Percentiles rank a stretch among this genome's conserved stretches.
Conservation (phyloP, 2,329 filamentous ascomycete species). For the Didymella keratinophila region DNA sequence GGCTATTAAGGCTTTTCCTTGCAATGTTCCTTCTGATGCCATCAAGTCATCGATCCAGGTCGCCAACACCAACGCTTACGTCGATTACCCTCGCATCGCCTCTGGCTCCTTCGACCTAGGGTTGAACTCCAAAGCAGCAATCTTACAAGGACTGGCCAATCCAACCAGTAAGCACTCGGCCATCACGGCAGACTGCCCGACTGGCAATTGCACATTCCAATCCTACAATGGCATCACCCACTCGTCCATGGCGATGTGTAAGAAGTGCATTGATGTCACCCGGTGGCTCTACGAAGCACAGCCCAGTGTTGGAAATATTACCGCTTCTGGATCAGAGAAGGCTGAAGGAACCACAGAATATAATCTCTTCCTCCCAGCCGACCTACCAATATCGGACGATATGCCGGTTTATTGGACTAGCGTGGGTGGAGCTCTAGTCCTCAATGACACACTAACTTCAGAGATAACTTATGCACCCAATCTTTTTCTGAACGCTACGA, state of each 20-base stretch:
- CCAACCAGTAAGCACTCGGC: background rate
- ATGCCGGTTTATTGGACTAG: background rate
- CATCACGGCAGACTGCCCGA: background rate
- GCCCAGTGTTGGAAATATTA: background rate
- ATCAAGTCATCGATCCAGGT: background rate
- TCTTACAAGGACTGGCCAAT: background rate
- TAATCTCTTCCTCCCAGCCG: background rate
- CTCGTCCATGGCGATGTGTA: background rate
- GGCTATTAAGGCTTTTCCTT: background rate
- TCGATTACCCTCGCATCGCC: background rate
- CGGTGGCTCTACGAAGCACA: background rate
- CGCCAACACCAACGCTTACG: background rate
- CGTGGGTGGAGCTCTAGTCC: background rate
- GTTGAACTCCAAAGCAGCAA: background rate
- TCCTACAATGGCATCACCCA: background rate
- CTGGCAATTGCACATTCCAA: slow-evolving; percentile 1
- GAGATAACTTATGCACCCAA: background rate
- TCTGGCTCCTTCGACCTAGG: background rate
- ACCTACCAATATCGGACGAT: background rate
- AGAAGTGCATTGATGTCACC: background rate
- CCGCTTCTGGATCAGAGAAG: background rate
- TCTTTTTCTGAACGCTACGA: background rate
- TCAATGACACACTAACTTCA: too few relatives aligned
- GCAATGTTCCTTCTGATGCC: background rate
- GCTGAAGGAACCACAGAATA: background rate